Conservation (phyloP, 306 rosid species). For the Sicyos edulis region DNA sequence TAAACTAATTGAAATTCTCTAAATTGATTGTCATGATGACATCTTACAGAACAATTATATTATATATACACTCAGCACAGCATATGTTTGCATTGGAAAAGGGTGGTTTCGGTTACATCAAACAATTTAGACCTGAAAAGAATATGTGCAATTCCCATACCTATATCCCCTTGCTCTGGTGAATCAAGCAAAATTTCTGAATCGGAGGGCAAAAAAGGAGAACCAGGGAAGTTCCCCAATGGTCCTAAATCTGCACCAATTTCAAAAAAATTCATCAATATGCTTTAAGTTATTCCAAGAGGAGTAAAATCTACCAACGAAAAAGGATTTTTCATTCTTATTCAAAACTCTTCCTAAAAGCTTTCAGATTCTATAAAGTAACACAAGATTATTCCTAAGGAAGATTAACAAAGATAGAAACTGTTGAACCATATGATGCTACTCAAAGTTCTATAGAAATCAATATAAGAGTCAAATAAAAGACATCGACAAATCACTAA, state of each 20-base stretch:
- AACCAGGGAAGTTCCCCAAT: slow-evolving; percentile 83
- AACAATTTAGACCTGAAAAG: background rate
- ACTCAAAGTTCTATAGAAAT: background rate
- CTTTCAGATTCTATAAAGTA: background rate
- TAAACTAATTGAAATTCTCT: background rate
- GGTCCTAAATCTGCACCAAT: slow-evolving; percentile 83
- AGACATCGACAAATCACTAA: background rate
- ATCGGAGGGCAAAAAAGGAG: slow-evolving; percentile 90
- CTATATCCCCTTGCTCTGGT: slow-evolving; percentile 90
- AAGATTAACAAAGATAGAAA: background rate
- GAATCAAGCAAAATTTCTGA: slow-evolving; percentile 89
- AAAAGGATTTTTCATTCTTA: background rate
- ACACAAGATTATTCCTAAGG: slow-evolving; percentile 3
- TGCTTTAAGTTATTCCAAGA: slow-evolving; percentile 2
- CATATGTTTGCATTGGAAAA: background rate
- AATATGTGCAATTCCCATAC: slow-evolving; percentile 30
- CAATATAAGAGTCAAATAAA: background rate
- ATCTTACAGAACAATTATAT: background rate
- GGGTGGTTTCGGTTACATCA: background rate
- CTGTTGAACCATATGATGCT: background rate
- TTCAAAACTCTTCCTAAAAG: background rate
- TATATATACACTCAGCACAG: background rate
- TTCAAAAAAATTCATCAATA: slow-evolving; percentile 9
- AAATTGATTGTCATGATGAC: background rate
- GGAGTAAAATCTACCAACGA: background rate